phyloP scores from a whole-genome alignment of 179 eudicot species.

The Gypsophila paniculata region DNA sequence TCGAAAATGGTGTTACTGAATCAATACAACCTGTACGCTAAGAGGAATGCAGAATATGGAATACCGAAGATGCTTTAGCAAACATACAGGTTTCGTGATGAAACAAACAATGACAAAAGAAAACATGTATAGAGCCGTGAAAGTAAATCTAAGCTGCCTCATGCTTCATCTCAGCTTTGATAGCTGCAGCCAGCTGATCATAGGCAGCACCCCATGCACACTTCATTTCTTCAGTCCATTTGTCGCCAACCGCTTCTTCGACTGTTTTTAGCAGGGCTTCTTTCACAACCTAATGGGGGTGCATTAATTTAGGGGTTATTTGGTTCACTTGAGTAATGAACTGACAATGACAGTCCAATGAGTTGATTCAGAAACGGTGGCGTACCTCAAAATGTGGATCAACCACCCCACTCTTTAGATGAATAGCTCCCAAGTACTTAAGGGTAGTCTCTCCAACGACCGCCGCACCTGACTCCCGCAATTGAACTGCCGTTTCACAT shows the following conservation, averaged over 20 bases:
- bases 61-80: too few species aligned
- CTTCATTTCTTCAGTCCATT: slow-evolving; percentile 51
- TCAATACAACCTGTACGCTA: neutral
- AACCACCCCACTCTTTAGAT: slow-evolving; percentile 44
- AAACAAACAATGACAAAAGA: too few species aligned
- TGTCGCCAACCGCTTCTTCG: slow-evolving; percentile 49
- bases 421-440: slow-evolving; percentile 53
- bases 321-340: neutral
- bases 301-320: neutral
- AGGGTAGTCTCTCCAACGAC: slow-evolving; percentile 53
- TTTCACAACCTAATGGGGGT: slow-evolving; percentile 48
- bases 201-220: slow-evolving; percentile 56
- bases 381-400: slow-evolving; percentile 65
- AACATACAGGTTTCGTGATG: too few species aligned
- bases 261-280: slow-evolving; percentile 51
- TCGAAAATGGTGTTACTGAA: neutral
- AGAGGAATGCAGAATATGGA: neutral
- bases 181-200: slow-evolving; percentile 55
- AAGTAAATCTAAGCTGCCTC: slow-evolving; percentile 21
- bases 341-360: neutral
- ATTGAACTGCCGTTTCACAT: slow-evolving; percentile 62
- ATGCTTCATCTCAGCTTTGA: slow-evolving; percentile 52
- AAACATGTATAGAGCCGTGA: too few species aligned
- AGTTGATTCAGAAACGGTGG: neutral
- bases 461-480: slow-evolving; percentile 51